Evolutionary conservation across 2,329 filamentous ascomycete genomes (phyloP), one percentile per base, ranked within the genome.

Genomic region (Gnomoniopsis smithogilvyi): DNA sequence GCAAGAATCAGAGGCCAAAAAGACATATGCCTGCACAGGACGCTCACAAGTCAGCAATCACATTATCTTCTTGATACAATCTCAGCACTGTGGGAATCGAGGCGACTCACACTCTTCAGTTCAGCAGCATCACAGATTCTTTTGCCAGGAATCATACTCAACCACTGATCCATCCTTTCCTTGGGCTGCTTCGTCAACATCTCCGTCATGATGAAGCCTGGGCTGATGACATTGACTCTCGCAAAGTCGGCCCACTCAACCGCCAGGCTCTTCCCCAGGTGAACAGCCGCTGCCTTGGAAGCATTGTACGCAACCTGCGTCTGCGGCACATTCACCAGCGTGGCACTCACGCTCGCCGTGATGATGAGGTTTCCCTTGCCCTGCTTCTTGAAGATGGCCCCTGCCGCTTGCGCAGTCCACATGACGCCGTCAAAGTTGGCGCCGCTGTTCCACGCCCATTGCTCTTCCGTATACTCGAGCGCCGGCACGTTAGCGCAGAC

Each of bases 1-100:
- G 51, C 75, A 79, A 3, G 78, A 77, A 69, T 80, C 76, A 55
- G 72, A 75, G 43, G 72, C 72, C 43, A 79, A 67, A 63, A 79
- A 80, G n/a, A 80, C 75, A 58, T 80, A 80, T 8, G 76, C 77
- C 68, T 72, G 11, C 1, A 45, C 10, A 43, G 22, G 6, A 54
- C 11, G n/a, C 6, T 17, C 36, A 12, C 38, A 11, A 7, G 43
- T 53, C 45, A 58, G 45, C n/a, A 8, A 24, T 47, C 43, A 24
- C 7, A 47, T 47, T 14, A 2, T 33, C 10, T 14, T 22, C 26
- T 30, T 8, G 26, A 4, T 8, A 30, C 26, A n/a, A 30, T 30
- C 26, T 30, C 26, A 8, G 26, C 26, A 30, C 4, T 19, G 30
- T 30, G 8, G 17, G 22, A 15, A 3, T 15, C 21, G 17, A 41